phyloP scores from a whole-genome alignment of 1,139 yeast genomes.

The Blastobotrys raffinosifermentans region DNA sequence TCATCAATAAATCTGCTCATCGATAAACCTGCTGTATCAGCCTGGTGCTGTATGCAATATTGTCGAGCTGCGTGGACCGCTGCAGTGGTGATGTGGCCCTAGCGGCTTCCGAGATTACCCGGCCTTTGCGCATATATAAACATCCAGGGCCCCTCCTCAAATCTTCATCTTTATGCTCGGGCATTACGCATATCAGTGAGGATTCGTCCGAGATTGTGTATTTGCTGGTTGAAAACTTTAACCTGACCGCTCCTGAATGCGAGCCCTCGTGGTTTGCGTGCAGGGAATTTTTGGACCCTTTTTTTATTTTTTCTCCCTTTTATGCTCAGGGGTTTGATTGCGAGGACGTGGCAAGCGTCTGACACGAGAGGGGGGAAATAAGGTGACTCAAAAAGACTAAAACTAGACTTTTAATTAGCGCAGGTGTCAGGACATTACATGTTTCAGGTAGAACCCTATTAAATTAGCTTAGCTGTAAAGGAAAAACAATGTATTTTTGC shows the following conservation, averaged over 20 bases:
- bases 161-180: slow-evolving; percentile 98
- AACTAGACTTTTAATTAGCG: no score
- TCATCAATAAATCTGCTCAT: no score
- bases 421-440: background rate
- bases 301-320: slow-evolving; percentile 3
- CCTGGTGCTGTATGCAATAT: no score
- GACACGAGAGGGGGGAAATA: no score
- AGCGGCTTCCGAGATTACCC: no score
- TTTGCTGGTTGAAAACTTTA: slow-evolving; percentile 99
- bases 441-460: background rate
- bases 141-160: no score
- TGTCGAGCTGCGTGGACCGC: no score
- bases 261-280: slow-evolving; percentile 27
- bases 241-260: slow-evolving; percentile 92
- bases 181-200: slow-evolving; percentile 99
- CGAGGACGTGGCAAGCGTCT: background rate
- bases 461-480: slow-evolving; percentile 1
- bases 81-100: no score
- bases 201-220: slow-evolving; percentile 99
- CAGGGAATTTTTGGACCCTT: slow-evolving; percentile 74
- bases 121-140: no score
- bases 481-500: background rate
- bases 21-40: no score
- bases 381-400: no score
- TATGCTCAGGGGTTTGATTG: no score